Evolutionary conservation across 352 stramenopile species (phyloP), one percentile per base, ranked within the genome.

Genomic region (Phytopythium vexans): DNA sequence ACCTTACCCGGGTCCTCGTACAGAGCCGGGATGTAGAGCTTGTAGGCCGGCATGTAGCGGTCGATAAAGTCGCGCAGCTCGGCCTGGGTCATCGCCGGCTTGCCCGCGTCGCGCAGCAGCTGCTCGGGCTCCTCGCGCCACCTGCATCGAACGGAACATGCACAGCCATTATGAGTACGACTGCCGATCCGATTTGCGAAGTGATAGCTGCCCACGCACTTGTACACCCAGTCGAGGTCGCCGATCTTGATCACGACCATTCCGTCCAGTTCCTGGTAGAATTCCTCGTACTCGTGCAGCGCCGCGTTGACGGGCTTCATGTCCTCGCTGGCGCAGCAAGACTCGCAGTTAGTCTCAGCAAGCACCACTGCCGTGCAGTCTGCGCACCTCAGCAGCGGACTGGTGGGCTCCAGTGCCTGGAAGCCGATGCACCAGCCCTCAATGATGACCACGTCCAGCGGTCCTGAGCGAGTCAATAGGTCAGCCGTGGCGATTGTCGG

Each of bases 361-460:
- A 32, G 35, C 10, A 37, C 8, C 16, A 38, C 8, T 9, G 11
- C 11, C 52, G 35, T 52, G 41, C 34, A 33, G 41, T 10, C 27
- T 21, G 2, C 44, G 14, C 41, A 82, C 74, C 74, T 80, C 15
- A 85, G 49, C 27, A 69, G 46, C 8, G 59, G 16, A 31, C 56
- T 68, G 11, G 51, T 51, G 14, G 69, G 64, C 5, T 76, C 53
- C 1, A 84, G 56, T 1, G 86, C 70, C 58, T 86, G 68, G 54
- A 95, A 94, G 14, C 83, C 83, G 58, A 93, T 77, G 57, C 79
- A 94, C 86, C 86, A 95, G 21, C 86, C 86, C 60, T 95, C 86
- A 34, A 95, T 73, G 15, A 95, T 48, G 37, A 95, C 51, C 32
- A 95, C 77, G 38, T 95, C 86, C 41, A 93, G 56, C 11, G 82